These are phyloP conservation scores for Hypoxylon sp. DNA, from an alignment of 2,329 filamentous ascomycete species.

Conservation along the genomic window DNA sequence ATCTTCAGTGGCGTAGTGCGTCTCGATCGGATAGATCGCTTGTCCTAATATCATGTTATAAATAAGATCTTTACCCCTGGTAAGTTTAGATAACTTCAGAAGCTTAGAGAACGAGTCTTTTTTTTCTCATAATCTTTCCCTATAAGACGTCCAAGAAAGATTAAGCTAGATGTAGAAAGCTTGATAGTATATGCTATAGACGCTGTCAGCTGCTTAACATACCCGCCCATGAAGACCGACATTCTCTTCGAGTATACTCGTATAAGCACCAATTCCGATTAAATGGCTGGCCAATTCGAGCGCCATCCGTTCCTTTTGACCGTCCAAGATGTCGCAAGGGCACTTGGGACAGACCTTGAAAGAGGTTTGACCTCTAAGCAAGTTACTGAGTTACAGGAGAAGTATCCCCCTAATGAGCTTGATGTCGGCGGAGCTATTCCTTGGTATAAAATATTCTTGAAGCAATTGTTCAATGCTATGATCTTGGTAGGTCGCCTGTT, in stretches of 20 bases:
- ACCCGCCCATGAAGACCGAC: constrained; percentile 38
- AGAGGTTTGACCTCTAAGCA: constrained; percentile 75
- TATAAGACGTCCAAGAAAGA: constrained; percentile 10
- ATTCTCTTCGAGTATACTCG: constrained; percentile 29
- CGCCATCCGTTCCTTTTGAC: constrained; percentile 74
- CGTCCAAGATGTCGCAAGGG: constrained; percentile 72
- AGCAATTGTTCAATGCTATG: constrained; percentile 84
- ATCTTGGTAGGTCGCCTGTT: constrained; percentile 68
- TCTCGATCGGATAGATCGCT: constrained; percentile 14
- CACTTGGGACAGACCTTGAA: constrained; percentile 75
- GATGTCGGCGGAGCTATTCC: constrained; percentile 77
- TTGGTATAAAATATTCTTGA: constrained; percentile 79
- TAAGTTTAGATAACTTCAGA: constrained; percentile 7
- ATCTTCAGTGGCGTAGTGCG: constrained; percentile 22
- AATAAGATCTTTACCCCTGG: constrained; percentile 24
- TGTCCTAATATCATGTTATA: constrained; percentile 26
- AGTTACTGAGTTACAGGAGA: constrained; percentile 70
- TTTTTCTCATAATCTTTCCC: background rate
- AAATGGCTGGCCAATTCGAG: constrained; percentile 64
- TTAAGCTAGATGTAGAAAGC: constrained; percentile 17
- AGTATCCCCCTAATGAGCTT: constrained; percentile 78
- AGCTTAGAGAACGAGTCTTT: constrained; percentile 2
- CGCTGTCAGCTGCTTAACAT: constrained; percentile 9
- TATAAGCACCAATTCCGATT: constrained; percentile 38
- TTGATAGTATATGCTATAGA: constrained; percentile 23